phyloP scores from a whole-genome alignment of 2,329 filamentous ascomycete species.

The Pezicula neosporulosa region DNA sequence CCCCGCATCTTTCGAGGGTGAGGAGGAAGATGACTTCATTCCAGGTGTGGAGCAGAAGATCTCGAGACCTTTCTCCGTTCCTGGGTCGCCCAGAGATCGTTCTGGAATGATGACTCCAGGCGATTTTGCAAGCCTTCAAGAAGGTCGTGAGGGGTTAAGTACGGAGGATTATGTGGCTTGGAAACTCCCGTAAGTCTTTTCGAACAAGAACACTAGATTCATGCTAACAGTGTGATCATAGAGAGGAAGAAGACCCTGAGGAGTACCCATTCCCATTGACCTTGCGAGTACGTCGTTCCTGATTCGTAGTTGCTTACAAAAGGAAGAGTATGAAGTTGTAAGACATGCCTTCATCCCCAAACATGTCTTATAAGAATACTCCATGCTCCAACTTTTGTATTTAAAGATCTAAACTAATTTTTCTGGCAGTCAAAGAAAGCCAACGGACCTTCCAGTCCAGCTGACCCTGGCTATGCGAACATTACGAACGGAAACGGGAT shows the following conservation, averaged over 20 bases:
- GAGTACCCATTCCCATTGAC: conserved; percentile 71
- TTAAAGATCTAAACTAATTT: not conserved
- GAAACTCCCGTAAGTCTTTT: conserved; percentile 84
- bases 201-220: not conserved
- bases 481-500: too few relatives aligned
- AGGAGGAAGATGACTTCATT: conserved; percentile 86
- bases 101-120: conserved; percentile 99
- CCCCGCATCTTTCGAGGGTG: conserved; percentile 75
- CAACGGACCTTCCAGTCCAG: too few relatives aligned
- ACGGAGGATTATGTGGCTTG: conserved; percentile 98
- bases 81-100: conserved; percentile 85
- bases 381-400: not conserved
- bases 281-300: conserved; percentile 36
- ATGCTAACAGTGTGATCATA: conserved; percentile 31
- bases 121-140: conserved; percentile 94
- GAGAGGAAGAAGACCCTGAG: conserved; percentile 90
- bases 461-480: too few relatives aligned
- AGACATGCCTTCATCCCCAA: not conserved
- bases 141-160: conserved; percentile 85
- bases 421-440: too few relatives aligned
- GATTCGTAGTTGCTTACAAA: not conserved
- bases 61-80: conserved; percentile 87
- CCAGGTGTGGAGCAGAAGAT: conserved; percentile 94
- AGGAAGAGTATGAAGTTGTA: not conserved
- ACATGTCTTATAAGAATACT: not conserved